phyloP scores from a whole-genome alignment of 495 filamentous ascomycete genomes.

The Hyaloscypha bicolor region DNA sequence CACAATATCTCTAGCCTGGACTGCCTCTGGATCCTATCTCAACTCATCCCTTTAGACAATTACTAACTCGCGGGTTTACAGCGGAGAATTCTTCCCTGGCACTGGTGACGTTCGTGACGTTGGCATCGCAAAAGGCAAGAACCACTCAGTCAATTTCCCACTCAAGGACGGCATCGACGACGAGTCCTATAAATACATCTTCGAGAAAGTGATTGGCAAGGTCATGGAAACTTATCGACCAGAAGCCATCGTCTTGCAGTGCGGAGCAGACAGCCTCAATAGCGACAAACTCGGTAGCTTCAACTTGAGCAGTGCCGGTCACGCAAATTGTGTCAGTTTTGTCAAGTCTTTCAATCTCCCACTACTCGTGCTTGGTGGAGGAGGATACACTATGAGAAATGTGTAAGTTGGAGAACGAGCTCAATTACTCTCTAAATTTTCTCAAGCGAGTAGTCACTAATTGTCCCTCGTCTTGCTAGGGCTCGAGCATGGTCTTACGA shows the following conservation, averaged over 20 bases:
- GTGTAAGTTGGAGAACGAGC: slow-evolving; percentile 43
- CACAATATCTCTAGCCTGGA: background rate
- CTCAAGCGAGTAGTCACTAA: background rate
- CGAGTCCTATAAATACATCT: slow-evolving; percentile 83
- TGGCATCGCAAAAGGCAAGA: slow-evolving; percentile 84
- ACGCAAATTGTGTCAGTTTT: slow-evolving; percentile 94
- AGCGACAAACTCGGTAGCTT: slow-evolving; percentile 94
- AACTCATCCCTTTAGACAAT: background rate
- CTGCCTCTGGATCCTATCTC: background rate
- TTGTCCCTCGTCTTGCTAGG: background rate
- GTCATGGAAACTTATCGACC: slow-evolving; percentile 95
- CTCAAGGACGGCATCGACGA: slow-evolving; percentile 95
- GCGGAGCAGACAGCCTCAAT: slow-evolving; percentile 89
- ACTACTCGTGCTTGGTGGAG: slow-evolving; percentile 86
- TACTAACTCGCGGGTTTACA: background rate
- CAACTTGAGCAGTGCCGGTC: slow-evolving; percentile 95
- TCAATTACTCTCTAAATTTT: background rate
- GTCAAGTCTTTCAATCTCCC: slow-evolving; percentile 89
- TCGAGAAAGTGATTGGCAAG: slow-evolving; percentile 85
- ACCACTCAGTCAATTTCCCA: slow-evolving; percentile 95
- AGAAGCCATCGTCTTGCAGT: slow-evolving; percentile 93
- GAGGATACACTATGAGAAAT: slow-evolving; percentile 97
- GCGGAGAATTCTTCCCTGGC: slow-evolving; percentile 96
- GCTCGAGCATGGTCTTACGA: slow-evolving; percentile 95
- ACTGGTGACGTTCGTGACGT: slow-evolving; percentile 93